phyloP scores from a whole-genome alignment of 495 filamentous ascomycete genomes.

The Xylaria flabelliformis region DNA sequence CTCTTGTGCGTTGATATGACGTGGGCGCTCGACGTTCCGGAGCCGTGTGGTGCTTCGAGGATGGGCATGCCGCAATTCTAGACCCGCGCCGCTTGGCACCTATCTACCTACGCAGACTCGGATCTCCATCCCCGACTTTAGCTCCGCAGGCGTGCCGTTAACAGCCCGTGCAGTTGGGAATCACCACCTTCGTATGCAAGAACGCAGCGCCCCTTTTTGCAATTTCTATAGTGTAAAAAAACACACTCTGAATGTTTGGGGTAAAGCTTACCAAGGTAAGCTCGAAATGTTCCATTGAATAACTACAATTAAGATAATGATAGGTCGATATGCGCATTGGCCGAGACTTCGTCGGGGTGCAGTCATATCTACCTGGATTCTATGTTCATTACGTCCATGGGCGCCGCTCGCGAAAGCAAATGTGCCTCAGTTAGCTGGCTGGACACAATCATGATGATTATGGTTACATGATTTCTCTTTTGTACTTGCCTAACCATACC shows the following conservation, averaged over 20 bases:
- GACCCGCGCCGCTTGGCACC: not conserved
- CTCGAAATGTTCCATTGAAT: conserved; percentile 6
- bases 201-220: not conserved
- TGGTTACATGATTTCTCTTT: not conserved
- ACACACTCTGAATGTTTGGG: not conserved
- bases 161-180: not conserved
- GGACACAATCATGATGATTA: not conserved
- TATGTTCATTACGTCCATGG: conserved; percentile 4
- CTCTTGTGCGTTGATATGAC: not conserved
- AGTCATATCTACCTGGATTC: not conserved
- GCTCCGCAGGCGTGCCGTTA: not conserved
- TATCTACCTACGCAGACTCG: not conserved
- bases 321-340: not conserved
- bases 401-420: not conserved
- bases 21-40: not conserved
- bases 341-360: not conserved
- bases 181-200: not conserved
- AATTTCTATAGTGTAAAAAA: not conserved
- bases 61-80: not conserved
- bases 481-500: not conserved
- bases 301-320: conserved; percentile 4
- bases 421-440: not conserved
- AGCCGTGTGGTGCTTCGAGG: not conserved
- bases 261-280: not conserved
- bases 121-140: not conserved